phyloP scores from a whole-genome alignment of 495 filamentous ascomycete genomes.

The Penicillium bialowiezense region DNA sequence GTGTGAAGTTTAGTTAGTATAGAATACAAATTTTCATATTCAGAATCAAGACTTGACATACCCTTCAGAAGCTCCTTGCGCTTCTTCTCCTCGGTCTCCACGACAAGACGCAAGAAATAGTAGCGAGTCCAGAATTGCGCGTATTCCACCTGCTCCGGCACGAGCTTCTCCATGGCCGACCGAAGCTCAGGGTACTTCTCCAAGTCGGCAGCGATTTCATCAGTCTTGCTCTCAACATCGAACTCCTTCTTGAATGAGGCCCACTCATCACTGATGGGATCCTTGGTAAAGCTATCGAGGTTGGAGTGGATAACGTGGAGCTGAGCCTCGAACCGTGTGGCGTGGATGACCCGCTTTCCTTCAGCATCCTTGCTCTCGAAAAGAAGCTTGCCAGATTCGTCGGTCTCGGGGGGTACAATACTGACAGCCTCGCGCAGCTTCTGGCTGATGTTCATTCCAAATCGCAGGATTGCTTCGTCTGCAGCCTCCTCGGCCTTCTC shows the following conservation, averaged over 20 bases:
- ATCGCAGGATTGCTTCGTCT: slow-evolving; percentile 91
- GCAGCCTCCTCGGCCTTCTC: slow-evolving; percentile 96
- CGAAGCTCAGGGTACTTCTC: slow-evolving; percentile 87
- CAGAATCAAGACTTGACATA: slow-evolving; percentile 34
- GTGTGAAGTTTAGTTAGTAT: slow-evolving; percentile 16
- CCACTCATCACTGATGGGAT: slow-evolving; percentile 74
- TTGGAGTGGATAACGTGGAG: slow-evolving; percentile 91
- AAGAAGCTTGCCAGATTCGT: slow-evolving; percentile 54
- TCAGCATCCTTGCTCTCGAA: slow-evolving; percentile 92
- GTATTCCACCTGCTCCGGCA: slow-evolving; percentile 87
- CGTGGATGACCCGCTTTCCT: slow-evolving; percentile 87
- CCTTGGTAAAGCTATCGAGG: slow-evolving; percentile 78
- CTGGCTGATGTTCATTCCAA: slow-evolving; percentile 85
- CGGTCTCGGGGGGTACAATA: slow-evolving; percentile 66
- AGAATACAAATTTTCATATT: slow-evolving; percentile 3
- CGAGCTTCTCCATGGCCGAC: slow-evolving; percentile 90
- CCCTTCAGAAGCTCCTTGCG: slow-evolving; percentile 89
- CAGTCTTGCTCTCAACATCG: slow-evolving; percentile 79
- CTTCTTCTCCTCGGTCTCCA: slow-evolving; percentile 93
- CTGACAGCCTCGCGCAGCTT: slow-evolving; percentile 90
- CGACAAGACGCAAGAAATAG: slow-evolving; percentile 89
- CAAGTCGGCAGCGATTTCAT: slow-evolving; percentile 76
- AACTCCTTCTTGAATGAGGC: slow-evolving; percentile 72
- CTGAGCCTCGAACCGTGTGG: slow-evolving; percentile 91
- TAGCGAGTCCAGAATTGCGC: slow-evolving; percentile 90